phyloP scores from a whole-genome alignment of 2,329 filamentous ascomycete genomes.

The Penicillium sp. region DNA sequence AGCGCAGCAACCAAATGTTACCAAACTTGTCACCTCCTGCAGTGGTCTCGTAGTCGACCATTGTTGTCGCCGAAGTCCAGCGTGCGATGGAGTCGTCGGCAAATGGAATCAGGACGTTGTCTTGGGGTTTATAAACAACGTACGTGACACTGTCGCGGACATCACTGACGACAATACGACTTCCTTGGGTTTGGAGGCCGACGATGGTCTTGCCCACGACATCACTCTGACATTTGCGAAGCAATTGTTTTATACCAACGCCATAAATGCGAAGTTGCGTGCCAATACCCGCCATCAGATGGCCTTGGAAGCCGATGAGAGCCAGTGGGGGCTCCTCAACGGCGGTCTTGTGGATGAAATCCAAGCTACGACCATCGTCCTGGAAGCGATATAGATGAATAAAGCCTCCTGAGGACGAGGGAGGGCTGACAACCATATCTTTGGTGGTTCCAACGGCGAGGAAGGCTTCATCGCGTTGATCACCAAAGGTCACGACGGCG shows the following conservation, averaged over 20 bases:
- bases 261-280: conserved; percentile 85
- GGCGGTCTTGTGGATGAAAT: conserved; percentile 96
- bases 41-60: conserved; percentile 97
- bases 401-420: conserved; percentile 75
- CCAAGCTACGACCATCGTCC: conserved; percentile 81
- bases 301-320: conserved; percentile 90
- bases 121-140: conserved; percentile 88
- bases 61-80: conserved; percentile 87
- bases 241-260: conserved; percentile 85
- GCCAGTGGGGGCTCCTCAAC: conserved; percentile 86
- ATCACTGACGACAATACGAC: conserved; percentile 87
- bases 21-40: conserved; percentile 97
- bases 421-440: conserved; percentile 78
- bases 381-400: conserved; percentile 91
- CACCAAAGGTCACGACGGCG: conserved; percentile 80
- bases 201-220: conserved; percentile 82
- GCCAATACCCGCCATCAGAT: conserved; percentile 81
- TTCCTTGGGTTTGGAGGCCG: conserved; percentile 85
- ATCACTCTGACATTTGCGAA: conserved; percentile 85
- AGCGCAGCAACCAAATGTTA: conserved; percentile 90
- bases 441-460: conserved; percentile 94
- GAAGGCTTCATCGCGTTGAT: conserved; percentile 85
- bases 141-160: conserved; percentile 90
- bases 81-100: conserved; percentile 85
- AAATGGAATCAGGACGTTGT: conserved; percentile 91